Conservation (phyloP, 371 early-diverging fungal genomes). For the Circinella minor region DNA sequence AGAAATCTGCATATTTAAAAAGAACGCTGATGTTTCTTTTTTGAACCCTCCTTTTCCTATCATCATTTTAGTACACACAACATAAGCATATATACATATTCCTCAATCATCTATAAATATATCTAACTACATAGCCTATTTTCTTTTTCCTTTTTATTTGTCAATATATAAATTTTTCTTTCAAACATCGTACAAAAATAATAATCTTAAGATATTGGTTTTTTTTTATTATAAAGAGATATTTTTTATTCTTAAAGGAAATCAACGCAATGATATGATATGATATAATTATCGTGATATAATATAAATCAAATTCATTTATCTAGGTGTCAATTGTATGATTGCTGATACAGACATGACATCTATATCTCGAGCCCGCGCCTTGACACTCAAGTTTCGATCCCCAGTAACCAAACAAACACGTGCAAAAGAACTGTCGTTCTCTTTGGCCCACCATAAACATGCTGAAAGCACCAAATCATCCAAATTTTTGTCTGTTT, state of each 20-base stretch:
- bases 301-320: background rate
- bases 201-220: too few relatives aligned
- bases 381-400: slow-evolving; percentile 70
- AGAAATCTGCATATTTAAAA: too few relatives aligned
- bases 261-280: background rate
- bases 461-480: slow-evolving; percentile 68
- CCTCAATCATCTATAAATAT: background rate
- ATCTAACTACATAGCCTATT: background rate
- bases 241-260: too few relatives aligned
- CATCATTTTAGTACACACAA: background rate
- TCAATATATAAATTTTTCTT: background rate
- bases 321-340: slow-evolving; percentile 37
- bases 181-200: too few relatives aligned
- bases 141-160: background rate
- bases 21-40: background rate
- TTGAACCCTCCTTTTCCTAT: too few relatives aligned
- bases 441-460: slow-evolving; percentile 50
- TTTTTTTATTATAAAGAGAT: too few relatives aligned
- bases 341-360: slow-evolving; percentile 55
- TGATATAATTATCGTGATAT: background rate
- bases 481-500: slow-evolving; percentile 67
- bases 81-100: background rate
- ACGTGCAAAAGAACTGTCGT: slow-evolving; percentile 19
- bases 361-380: slow-evolving; percentile 65
- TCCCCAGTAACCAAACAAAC: slow-evolving; percentile 71